phyloP scores from a whole-genome alignment of 176 grass and related monocot species.

The Zoysia japonica region DNA sequence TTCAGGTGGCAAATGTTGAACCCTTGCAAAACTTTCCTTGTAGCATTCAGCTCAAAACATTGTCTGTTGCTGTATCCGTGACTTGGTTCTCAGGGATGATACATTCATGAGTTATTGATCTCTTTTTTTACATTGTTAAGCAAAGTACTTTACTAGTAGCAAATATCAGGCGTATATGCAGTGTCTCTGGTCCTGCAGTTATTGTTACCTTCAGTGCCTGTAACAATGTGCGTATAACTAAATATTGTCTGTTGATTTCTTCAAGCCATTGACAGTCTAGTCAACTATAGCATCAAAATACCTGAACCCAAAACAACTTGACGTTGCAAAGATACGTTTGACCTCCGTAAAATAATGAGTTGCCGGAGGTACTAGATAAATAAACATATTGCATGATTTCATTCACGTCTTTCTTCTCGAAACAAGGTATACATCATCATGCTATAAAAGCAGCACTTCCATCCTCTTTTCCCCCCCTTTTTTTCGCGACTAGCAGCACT shows the following conservation, averaged over 20 bases:
- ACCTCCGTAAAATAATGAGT: background rate
- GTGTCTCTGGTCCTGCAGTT: too few species aligned
- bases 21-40: background rate
- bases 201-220: too few species aligned
- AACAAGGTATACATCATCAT: background rate
- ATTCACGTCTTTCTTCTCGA: background rate
- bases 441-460: too few species aligned
- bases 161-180: background rate
- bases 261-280: background rate
- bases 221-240: too few species aligned
- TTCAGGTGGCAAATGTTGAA: background rate
- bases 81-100: background rate
- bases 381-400: background rate
- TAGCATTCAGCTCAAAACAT: conserved; percentile 17
- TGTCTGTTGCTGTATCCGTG: conserved; percentile 8
- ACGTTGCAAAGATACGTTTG: background rate
- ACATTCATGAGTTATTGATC: background rate
- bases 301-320: background rate
- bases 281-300: background rate
- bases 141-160: background rate
- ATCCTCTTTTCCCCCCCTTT: too few species aligned
- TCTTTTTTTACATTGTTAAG: background rate
- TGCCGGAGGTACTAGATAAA: background rate
- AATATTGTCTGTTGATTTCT: background rate
- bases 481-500: too few species aligned